Evolutionary conservation across 2,329 filamentous ascomycete species (phyloP).

Genomic region (Fusarium miscanthi): DNA sequence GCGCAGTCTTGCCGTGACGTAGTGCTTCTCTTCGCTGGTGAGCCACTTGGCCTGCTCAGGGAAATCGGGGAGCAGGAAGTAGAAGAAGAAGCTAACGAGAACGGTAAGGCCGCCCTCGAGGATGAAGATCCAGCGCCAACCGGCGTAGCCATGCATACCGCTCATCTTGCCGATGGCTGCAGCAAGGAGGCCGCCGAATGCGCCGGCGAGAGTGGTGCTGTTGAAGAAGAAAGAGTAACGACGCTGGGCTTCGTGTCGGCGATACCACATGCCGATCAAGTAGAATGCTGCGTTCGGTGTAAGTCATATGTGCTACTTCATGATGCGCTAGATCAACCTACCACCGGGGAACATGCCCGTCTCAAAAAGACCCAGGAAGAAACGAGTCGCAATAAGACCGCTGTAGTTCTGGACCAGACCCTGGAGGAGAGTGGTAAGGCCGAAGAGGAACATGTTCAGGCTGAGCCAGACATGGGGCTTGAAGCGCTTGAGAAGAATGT

Average conservation of each 20-base stretch:
- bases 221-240: slow-evolving; percentile 95
- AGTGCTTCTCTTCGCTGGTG: slow-evolving; percentile 73
- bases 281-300: slow-evolving; percentile 63
- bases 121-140: slow-evolving; percentile 89
- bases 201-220: slow-evolving; percentile 80
- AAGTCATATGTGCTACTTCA: slow-evolving; percentile 52
- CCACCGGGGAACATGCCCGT: slow-evolving; percentile 74
- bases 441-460: slow-evolving; percentile 86
- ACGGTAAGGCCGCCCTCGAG: slow-evolving; percentile 76
- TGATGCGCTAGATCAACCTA: slow-evolving; percentile 27
- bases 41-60: slow-evolving; percentile 81
- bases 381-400: slow-evolving; percentile 81
- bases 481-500: slow-evolving; percentile 72
- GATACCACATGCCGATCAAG: slow-evolving; percentile 90
- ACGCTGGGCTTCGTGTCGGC: slow-evolving; percentile 86
- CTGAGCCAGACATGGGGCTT: slow-evolving; percentile 77
- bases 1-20: slow-evolving; percentile 72
- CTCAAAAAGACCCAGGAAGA: slow-evolving; percentile 85
- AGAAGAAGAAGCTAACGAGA: slow-evolving; percentile 69
- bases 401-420: slow-evolving; percentile 82
- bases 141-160: slow-evolving; percentile 71
- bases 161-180: slow-evolving; percentile 92
- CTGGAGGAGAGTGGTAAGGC: slow-evolving; percentile 78
- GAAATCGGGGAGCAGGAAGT: slow-evolving; percentile 78
- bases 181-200: slow-evolving; percentile 88